Evolutionary conservation across 2,329 filamentous ascomycete genomes (phyloP), one percentile per base, ranked within the genome.

Genomic region (Trichoderma polysporum): DNA sequence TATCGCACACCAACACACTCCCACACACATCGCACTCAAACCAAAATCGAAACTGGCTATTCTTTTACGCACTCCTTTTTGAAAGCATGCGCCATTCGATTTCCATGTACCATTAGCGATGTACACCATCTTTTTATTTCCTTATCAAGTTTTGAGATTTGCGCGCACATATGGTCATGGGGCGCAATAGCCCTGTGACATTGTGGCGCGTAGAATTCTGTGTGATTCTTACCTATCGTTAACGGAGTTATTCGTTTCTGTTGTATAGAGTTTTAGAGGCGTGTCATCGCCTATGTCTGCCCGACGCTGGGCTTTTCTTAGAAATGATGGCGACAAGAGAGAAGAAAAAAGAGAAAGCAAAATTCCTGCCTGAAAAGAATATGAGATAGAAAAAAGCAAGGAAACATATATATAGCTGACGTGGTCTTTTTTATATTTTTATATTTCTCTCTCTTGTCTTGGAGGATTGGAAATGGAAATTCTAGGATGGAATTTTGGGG

Each of bases 201-300:
- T 10, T 49, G 15, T 35, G 35, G 19, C 29, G 8, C 25, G 57
- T 9, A 9, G 22, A 52, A 29, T 31, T 37, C 7, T 31, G 17
- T 62, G 45, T 33, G 39, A 49, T 58, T 66, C 37, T 47, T 49
- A 53, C 35, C 57, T 66, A 45, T 66, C 49, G 37, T 58, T 60
- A 27, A 66, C 15, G 64, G 64, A 57, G 64, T 66, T 29, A 19
- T 59, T 19, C 15, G 41, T 33, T 60, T 66, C 35, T 39, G n/a
- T 22, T 52, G 47, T 58, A 66, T 66, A 66, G 62, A 66, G 2
- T 58, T 13, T 50, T 49, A 58, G 62, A 58, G 53, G 53, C 53
- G 31, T 22, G 78, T 74, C 79, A 81, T 75, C 78, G 80, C 77
- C 85, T 85, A 84, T 85, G 74, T 82, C 83, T 15, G 82, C 82